phyloP scores from a whole-genome alignment of 768 basidiomycete species.

The Pleurotus tuber-regium region DNA sequence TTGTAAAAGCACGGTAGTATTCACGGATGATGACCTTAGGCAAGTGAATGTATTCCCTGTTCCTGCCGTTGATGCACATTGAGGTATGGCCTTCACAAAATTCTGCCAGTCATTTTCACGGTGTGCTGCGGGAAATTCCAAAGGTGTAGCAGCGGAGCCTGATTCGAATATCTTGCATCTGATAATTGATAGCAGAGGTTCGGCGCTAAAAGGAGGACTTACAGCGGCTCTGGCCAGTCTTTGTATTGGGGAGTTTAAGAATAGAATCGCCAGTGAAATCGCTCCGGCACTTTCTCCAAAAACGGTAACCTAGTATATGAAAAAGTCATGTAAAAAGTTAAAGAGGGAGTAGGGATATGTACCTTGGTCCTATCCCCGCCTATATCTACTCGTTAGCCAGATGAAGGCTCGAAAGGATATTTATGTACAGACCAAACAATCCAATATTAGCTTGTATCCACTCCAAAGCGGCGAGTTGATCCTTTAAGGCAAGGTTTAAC shows the following conservation, averaged over 20 bases:
- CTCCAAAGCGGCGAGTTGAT: conserved; percentile 36
- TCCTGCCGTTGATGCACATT: conserved; percentile 21
- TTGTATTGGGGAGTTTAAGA: conserved; percentile 27
- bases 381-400: background rate
- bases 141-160: conserved; percentile 31
- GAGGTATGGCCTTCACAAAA: conserved; percentile 27
- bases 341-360: background rate
- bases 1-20: conserved; percentile 24
- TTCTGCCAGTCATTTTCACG: conserved; percentile 26
- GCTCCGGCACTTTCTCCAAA: conserved; percentile 50
- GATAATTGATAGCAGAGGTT: background rate
- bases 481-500: conserved; percentile 39
- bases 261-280: conserved; percentile 36
- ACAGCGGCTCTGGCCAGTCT: conserved; percentile 30
- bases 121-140: conserved; percentile 25
- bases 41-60: conserved; percentile 31
- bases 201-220: background rate
- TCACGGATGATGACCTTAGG: conserved; percentile 22
- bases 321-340: background rate
- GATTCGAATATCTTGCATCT: conserved; percentile 41
- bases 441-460: conserved; percentile 57
- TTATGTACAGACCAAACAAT: conserved; percentile 36
- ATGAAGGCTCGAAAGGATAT: background rate
- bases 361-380: conserved; percentile 44
- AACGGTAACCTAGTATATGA: conserved; percentile 33